Evolutionary conservation across 495 filamentous ascomycete genomes (phyloP).

Genomic region (Articulospora tetracladia): DNA sequence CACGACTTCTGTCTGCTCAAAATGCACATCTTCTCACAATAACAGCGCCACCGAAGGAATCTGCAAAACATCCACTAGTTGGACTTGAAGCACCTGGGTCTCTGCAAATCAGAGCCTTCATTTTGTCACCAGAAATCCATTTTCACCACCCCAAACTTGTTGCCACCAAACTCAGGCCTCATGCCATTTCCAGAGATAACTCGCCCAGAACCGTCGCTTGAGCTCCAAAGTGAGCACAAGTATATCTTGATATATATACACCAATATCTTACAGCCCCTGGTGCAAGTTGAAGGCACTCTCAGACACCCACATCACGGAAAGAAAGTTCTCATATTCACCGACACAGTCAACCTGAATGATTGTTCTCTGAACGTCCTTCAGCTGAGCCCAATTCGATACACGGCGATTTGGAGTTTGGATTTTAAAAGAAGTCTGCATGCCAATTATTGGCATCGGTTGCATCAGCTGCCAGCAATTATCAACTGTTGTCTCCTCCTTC

Average conservation of each 20-base stretch:
- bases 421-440: too few relatives aligned
- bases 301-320: background rate
- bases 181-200: constrained; percentile 13
- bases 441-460: too few relatives aligned
- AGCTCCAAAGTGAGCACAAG: constrained; percentile 20
- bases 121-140: background rate
- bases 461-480: too few relatives aligned
- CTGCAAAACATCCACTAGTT: background rate
- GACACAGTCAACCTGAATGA: background rate
- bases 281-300: constrained; percentile 6
- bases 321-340: background rate
- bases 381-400: too few relatives aligned
- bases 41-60: background rate
- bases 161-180: background rate
- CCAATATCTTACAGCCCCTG: background rate
- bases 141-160: background rate
- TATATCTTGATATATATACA: constrained; percentile 25
- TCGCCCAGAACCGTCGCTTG: constrained; percentile 10
- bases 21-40: background rate
- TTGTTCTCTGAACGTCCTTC: background rate
- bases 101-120: background rate
- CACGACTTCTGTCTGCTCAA: background rate
- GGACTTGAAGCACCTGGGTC: background rate
- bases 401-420: too few relatives aligned
- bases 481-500: background rate